Conservation (phyloP, 306 rosid species). For the Senna tora region DNA sequence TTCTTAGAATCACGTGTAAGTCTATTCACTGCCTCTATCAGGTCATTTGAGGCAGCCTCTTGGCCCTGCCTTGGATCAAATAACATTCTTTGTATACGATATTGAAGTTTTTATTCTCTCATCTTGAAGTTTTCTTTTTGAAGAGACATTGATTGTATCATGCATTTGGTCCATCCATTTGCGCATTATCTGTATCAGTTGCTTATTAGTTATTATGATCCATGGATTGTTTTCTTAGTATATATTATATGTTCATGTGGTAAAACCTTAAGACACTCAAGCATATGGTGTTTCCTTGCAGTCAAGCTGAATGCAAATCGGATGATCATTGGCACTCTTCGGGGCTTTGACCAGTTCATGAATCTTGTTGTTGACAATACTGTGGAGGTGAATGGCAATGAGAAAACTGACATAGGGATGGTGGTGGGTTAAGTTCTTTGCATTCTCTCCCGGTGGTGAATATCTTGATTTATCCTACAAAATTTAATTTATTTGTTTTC, state of each 20-base stretch:
- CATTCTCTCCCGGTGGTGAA: neutral
- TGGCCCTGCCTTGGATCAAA: neutral
- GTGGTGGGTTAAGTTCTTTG: conserved; percentile 74
- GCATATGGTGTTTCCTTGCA: conserved; percentile 42
- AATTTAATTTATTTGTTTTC: conserved; percentile 8
- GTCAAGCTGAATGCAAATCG: conserved; percentile 94
- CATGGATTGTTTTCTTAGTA: neutral
- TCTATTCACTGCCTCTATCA: no score
- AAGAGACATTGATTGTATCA: neutral
- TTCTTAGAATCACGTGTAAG: neutral
- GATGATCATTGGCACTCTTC: conserved; percentile 88
- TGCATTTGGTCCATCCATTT: neutral
- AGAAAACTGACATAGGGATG: conserved; percentile 87
- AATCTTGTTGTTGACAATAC: conserved; percentile 95
- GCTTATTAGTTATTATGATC: neutral
- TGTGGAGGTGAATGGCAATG: conserved; percentile 86
- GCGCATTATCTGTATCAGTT: neutral
- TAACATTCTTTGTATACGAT: neutral
- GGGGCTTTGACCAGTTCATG: conserved; percentile 98
- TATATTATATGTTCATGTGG: no score
- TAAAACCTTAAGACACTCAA: neutral
- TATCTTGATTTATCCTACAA: neutral
- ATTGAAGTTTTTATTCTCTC: neutral
- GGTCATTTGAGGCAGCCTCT: no score
- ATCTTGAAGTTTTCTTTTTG: neutral